Conservation (phyloP, 176 grass and related monocot species). For the Aegilops bicornis region DNA sequence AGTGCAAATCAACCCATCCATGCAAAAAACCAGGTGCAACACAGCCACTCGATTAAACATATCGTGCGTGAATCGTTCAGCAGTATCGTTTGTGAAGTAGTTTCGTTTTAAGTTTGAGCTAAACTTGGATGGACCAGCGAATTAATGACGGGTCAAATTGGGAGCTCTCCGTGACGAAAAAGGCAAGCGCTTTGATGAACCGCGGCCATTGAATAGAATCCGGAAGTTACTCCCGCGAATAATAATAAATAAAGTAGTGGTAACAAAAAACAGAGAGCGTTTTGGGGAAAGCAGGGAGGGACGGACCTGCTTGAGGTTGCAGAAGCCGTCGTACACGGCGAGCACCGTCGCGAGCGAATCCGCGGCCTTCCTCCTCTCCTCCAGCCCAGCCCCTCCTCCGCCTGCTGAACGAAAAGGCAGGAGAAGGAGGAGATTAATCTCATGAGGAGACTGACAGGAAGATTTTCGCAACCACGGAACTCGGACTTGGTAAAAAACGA, state of each 20-base stretch:
- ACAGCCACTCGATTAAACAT: no score
- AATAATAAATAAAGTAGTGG: neutral
- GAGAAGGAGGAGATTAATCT: neutral
- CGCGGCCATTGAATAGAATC: neutral
- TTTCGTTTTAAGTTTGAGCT: neutral
- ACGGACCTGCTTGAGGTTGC: constrained; percentile 92
- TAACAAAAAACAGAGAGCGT: neutral
- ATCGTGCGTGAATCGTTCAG: no score
- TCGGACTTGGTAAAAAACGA: no score
- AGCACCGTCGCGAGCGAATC: constrained; percentile 64
- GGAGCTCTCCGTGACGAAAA: neutral
- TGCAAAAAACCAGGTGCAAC: no score
- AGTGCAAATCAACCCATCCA: no score
- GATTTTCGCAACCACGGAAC: neutral
- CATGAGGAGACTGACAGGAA: neutral
- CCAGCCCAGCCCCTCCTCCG: constrained; percentile 1
- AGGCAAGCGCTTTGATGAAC: constrained; percentile 31
- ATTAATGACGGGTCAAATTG: constrained; percentile 4
- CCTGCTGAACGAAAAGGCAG: neutral
- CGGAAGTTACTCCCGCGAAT: neutral
- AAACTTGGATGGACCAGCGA: neutral
- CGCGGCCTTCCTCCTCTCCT: constrained; percentile 30
- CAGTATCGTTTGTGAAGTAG: no score
- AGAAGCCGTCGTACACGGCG: constrained; percentile 93
- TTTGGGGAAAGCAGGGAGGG: neutral